phyloP scores from a whole-genome alignment of 1,284 basidiomycete species.

The Bjerkandera adusta region DNA sequence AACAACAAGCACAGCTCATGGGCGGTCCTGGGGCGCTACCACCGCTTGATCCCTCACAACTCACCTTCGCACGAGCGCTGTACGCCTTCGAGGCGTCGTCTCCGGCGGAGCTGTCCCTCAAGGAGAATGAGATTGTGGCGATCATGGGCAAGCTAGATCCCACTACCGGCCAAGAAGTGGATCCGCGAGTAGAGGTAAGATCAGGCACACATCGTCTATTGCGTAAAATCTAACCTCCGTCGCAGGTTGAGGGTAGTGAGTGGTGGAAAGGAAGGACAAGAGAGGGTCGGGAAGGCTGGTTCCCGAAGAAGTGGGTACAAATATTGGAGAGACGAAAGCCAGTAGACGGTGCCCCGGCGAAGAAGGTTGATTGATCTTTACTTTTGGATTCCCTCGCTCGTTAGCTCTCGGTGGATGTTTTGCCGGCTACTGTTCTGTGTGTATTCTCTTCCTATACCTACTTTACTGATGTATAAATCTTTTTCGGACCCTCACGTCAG shows the following conservation, averaged over 20 bases:
- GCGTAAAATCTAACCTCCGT: background rate
- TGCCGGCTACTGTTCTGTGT: background rate
- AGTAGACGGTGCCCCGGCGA: slow-evolving; percentile 32
- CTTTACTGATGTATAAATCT: too few species aligned
- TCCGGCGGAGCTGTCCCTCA: slow-evolving; percentile 78
- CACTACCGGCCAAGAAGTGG: slow-evolving; percentile 63
- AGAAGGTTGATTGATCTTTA: slow-evolving; percentile 40
- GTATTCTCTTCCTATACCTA: background rate
- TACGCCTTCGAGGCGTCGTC: slow-evolving; percentile 80
- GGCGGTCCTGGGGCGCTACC: slow-evolving; percentile 43
- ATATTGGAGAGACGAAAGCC: slow-evolving; percentile 52
- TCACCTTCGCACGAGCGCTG: slow-evolving; percentile 87
- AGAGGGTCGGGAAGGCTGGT: slow-evolving; percentile 95
- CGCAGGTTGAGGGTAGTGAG: slow-evolving; percentile 53
- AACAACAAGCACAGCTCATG: slow-evolving; percentile 33
- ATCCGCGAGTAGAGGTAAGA: slow-evolving; percentile 64
- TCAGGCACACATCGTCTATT: background rate
- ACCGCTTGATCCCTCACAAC: slow-evolving; percentile 66
- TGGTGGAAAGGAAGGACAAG: slow-evolving; percentile 98
- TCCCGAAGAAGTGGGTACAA: slow-evolving; percentile 90
- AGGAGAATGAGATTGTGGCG: slow-evolving; percentile 93
- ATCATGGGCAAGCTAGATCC: slow-evolving; percentile 85
- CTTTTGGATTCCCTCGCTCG: background rate
- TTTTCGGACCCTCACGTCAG: too few species aligned
- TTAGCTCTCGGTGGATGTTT: background rate